phyloP scores from a whole-genome alignment of 345 rosid species.

The Gossypium mustelinum region DNA sequence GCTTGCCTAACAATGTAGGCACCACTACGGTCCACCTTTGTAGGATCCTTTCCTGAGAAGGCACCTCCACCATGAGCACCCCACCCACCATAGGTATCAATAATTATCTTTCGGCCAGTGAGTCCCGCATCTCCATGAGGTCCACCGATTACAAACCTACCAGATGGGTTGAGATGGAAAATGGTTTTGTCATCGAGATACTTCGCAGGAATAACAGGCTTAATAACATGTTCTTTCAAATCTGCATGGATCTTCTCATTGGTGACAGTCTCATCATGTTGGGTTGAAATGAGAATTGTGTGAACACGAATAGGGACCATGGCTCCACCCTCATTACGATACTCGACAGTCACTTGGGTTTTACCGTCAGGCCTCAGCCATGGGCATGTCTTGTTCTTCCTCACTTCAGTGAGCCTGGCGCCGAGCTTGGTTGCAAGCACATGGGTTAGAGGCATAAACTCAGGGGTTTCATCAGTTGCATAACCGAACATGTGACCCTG shows the following conservation, averaged over 20 bases:
- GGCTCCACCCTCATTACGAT: conserved; percentile 60
- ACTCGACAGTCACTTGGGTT: conserved; percentile 78
- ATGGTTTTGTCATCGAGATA: conserved; percentile 72
- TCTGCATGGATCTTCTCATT: conserved; percentile 65
- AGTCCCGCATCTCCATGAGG: conserved; percentile 88
- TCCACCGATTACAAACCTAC: conserved; percentile 78
- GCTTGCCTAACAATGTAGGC: conserved; percentile 80
- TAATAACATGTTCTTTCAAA: conserved; percentile 67
- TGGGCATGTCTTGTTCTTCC: conserved; percentile 68
- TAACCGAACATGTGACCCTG: conserved; percentile 84
- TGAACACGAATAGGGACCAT: conserved; percentile 71
- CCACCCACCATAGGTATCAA: conserved; percentile 65
- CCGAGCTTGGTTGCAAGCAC: conserved; percentile 80
- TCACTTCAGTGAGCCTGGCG: conserved; percentile 77
- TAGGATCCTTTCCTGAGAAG: conserved; percentile 62
- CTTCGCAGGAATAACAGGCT: conserved; percentile 65
- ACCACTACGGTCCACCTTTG: conserved; percentile 77
- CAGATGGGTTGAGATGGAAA: conserved; percentile 79
- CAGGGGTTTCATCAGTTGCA: conserved; percentile 77
- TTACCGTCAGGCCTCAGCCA: conserved; percentile 88
- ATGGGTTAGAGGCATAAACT: conserved; percentile 74
- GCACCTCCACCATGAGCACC: conserved; percentile 67
- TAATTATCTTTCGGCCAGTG: conserved; percentile 74
- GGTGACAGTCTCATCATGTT: conserved; percentile 76
- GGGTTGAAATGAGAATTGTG: conserved; percentile 75